Conservation (phyloP, 371 early-diverging fungal species). For the Cokeromyces recurvatus region DNA sequence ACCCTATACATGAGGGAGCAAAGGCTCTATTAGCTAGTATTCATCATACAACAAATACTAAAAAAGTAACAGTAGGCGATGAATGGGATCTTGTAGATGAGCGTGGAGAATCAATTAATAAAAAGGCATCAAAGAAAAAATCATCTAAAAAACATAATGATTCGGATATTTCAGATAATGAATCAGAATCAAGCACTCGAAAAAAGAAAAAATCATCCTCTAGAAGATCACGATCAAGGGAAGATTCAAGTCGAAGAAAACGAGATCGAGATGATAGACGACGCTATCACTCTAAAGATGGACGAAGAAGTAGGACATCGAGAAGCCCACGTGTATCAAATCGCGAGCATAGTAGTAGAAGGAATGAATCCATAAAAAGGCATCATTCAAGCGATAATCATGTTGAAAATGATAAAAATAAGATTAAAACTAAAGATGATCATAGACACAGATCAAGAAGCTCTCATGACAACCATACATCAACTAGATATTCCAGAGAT, state of each 20-base stretch:
- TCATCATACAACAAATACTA: conserved; percentile 14
- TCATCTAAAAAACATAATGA: background rate
- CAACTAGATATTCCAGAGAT: too few relatives aligned
- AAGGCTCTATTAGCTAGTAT: conserved; percentile 26
- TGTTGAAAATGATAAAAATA: too few relatives aligned
- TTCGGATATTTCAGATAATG: too few relatives aligned
- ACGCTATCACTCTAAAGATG: too few relatives aligned
- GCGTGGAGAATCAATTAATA: conserved; percentile 7
- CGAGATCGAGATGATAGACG: background rate
- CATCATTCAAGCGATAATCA: too few relatives aligned
- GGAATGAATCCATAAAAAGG: too few relatives aligned
- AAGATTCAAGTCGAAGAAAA: conserved; percentile 2
- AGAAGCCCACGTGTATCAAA: too few relatives aligned
- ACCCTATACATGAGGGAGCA: conserved; percentile 29
- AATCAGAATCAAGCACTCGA: background rate
- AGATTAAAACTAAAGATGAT: too few relatives aligned
- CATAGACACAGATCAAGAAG: too few relatives aligned
- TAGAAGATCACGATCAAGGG: conserved; percentile 4
- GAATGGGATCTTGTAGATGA: conserved; percentile 29
- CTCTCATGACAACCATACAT: too few relatives aligned
- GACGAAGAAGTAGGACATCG: too few relatives aligned
- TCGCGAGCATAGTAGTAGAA: too few relatives aligned
- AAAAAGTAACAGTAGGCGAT: conserved; percentile 9
- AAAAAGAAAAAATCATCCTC: conserved; percentile 10
- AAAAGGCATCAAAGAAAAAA: background rate